A percentile compares a stretch with the other conserved stretches of the same genome.
Conservation (phyloP, 2,329 filamentous ascomycete genomes). For the Pestalotiopsis fici region DNA sequence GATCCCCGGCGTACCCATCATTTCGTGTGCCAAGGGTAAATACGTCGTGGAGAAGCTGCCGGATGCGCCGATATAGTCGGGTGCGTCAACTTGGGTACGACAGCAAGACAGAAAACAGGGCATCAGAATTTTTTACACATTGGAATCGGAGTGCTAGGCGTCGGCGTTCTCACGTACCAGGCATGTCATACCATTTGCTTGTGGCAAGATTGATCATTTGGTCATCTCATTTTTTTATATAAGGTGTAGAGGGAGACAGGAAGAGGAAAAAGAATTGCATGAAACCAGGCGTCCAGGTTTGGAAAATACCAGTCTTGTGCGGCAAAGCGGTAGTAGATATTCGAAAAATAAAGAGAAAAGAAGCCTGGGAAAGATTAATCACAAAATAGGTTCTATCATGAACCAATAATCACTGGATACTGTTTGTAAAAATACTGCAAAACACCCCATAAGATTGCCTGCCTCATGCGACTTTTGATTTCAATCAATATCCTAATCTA, state of each 20-base stretch:
- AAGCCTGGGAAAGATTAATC: too few species aligned
- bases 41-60: slow-evolving; percentile 76
- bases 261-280: not conserved
- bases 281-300: not conserved
- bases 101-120: not conserved
- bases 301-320: not conserved
- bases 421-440: too few species aligned
- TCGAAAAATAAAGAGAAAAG: not conserved
- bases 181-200: not conserved
- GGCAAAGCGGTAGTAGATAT: not conserved
- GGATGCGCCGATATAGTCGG: slow-evolving; percentile 10
- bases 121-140: not conserved
- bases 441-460: too few species aligned
- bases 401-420: too few species aligned
- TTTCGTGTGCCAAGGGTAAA: slow-evolving; percentile 85
- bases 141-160: not conserved
- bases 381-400: too few species aligned
- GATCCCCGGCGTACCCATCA: slow-evolving; percentile 68
- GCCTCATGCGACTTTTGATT: too few species aligned
- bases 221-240: not conserved
- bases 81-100: not conserved
- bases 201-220: not conserved
- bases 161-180: not conserved
- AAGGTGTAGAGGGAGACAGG: not conserved
- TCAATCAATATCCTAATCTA: too few species aligned